phyloP scores from a whole-genome alignment of 805 yeast genomes.

The Candida namnaoensis region DNA sequence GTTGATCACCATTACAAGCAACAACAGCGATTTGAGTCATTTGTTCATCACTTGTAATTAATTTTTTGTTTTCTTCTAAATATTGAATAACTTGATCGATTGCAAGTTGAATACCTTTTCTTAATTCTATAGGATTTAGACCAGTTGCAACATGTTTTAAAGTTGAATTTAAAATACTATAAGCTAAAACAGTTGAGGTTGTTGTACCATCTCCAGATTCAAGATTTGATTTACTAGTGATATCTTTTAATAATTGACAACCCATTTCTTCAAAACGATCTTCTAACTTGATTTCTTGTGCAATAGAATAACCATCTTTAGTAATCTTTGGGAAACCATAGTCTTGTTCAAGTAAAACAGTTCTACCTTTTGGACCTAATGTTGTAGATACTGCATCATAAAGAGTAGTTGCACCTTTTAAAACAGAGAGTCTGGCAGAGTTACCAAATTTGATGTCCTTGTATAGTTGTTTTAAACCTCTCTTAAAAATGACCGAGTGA shows the following conservation, averaged over 20 bases:
- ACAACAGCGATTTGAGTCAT: conserved; percentile 98
- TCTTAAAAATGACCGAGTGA: background rate
- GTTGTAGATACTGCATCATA: conserved; percentile 97
- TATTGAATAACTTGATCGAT: conserved; percentile 90
- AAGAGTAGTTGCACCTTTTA: conserved; percentile 90
- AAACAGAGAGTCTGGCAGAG: conserved; percentile 89
- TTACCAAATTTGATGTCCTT: conserved; percentile 93
- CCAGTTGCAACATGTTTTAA: conserved; percentile 99
- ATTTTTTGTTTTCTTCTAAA: conserved; percentile 85
- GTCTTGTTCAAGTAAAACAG: conserved; percentile 93
- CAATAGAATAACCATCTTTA: conserved; percentile 99
- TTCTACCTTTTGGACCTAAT: conserved; percentile 97
- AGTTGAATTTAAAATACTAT: conserved; percentile 93
- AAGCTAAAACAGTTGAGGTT: conserved; percentile 93
- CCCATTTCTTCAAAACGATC: conserved; percentile 98
- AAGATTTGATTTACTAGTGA: conserved; percentile 96
- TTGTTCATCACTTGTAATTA: conserved; percentile 91
- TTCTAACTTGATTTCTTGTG: conserved; percentile 74
- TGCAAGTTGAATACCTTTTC: conserved; percentile 98
- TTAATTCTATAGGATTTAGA: conserved; percentile 98
- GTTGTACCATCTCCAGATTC: conserved; percentile 99
- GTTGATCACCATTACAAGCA: conserved; percentile 94
- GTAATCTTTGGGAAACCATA: conserved; percentile 98
- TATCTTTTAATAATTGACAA: conserved; percentile 92
- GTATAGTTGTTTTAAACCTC: conserved; percentile 29